Percentiles rank a stretch among this genome's conserved stretches.
Evolutionary conservation across 2,329 filamentous ascomycete genomes (phyloP).

Genomic region (Dryadomyces quercivorus): DNA sequence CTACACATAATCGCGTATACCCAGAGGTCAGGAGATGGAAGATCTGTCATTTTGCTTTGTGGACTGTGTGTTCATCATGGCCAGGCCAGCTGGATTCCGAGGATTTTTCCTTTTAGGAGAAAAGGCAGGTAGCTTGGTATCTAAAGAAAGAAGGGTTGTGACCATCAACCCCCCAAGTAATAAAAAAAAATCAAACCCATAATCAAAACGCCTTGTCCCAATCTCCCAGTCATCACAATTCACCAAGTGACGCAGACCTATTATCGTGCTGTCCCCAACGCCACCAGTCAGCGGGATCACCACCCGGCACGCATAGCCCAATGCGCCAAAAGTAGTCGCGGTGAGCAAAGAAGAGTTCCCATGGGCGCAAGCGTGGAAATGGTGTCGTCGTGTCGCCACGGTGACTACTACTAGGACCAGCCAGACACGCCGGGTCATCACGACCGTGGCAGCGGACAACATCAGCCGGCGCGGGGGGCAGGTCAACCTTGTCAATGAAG

Average conservation of each 20-base stretch:
- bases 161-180: too few relatives aligned
- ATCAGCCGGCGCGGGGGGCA: slow-evolving; percentile 58
- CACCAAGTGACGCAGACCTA: slow-evolving; percentile 8
- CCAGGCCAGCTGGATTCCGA: too few relatives aligned
- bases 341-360: slow-evolving; percentile 88
- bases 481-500: slow-evolving; percentile 59
- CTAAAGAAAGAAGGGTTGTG: not conserved
- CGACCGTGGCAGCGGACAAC: slow-evolving; percentile 61
- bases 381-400: slow-evolving; percentile 17
- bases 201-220: not conserved
- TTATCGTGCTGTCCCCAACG: slow-evolving; percentile 32
- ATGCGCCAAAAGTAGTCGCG: slow-evolving; percentile 94
- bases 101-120: too few relatives aligned
- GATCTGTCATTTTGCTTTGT: not conserved
- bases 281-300: slow-evolving; percentile 57
- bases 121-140: too few relatives aligned
- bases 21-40: not conserved
- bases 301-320: slow-evolving; percentile 76
- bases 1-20: not conserved
- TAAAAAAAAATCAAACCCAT: too few relatives aligned
- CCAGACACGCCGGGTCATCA: slow-evolving; percentile 54
- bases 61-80: too few relatives aligned
- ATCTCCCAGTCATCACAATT: not conserved
- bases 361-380: slow-evolving; percentile 54
- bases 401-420: slow-evolving; percentile 17